Percentiles rank a stretch among this genome's conserved stretches.
phyloP scores from a whole-genome alignment of 805 yeast species.

The Kluyveromyces siamensis region DNA sequence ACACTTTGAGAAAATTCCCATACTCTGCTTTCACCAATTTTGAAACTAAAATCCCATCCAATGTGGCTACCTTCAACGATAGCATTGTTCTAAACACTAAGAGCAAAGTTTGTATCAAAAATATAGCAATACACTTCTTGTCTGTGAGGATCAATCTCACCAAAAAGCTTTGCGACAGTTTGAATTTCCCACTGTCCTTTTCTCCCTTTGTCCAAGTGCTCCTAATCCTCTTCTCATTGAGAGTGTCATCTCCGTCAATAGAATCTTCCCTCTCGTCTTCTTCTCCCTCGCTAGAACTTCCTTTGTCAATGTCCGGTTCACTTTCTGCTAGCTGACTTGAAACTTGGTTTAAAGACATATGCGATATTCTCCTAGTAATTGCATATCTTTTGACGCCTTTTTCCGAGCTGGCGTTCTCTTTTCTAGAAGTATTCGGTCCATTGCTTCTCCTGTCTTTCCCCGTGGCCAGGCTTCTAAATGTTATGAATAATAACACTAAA shows the following conservation, averaged over 20 bases:
- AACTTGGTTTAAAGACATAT: slow-evolving; percentile 1
- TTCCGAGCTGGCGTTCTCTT: slow-evolving; percentile 2
- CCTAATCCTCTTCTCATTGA: slow-evolving; percentile 3
- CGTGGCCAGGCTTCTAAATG: slow-evolving; percentile 12
- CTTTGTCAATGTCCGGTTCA: slow-evolving; percentile 7
- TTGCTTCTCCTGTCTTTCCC: slow-evolving; percentile 7
- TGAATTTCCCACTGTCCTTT: background rate
- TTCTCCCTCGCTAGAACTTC: slow-evolving; percentile 1
- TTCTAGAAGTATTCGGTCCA: slow-evolving; percentile 6
- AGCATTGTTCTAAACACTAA: slow-evolving; percentile 61
- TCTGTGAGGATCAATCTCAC: slow-evolving; percentile 18
- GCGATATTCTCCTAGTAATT: slow-evolving; percentile 2
- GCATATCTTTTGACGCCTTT: slow-evolving; percentile 4
- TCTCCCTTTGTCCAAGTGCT: background rate
- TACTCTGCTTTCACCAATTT: slow-evolving; percentile 66
- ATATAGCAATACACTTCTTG: slow-evolving; percentile 22
- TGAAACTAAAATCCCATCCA: slow-evolving; percentile 82
- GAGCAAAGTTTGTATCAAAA: slow-evolving; percentile 47
- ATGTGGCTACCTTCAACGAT: slow-evolving; percentile 72
- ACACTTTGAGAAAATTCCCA: slow-evolving; percentile 48
- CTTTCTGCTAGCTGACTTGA: slow-evolving; percentile 2
- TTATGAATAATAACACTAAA: slow-evolving; percentile 17
- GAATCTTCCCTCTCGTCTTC: slow-evolving; percentile 1
- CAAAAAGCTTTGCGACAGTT: slow-evolving; percentile 12
- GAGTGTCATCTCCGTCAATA: background rate